Conservation (phyloP, 2,329 filamentous ascomycete genomes). For the Xylaria sp. region DNA sequence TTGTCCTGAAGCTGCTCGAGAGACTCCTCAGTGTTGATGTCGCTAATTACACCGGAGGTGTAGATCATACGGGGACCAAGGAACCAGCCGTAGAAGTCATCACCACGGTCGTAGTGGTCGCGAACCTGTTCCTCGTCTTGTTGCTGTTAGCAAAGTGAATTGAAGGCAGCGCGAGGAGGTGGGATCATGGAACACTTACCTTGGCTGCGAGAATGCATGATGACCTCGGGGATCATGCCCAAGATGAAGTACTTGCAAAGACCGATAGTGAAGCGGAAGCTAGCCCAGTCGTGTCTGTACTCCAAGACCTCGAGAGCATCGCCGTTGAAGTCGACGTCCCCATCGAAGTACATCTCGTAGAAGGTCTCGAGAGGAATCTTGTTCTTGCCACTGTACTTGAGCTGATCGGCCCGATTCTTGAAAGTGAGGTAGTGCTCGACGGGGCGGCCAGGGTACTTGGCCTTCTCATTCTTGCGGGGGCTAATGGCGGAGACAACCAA, state of each 20-base stretch:
- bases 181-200: constrained; percentile 42
- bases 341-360: constrained; percentile 96
- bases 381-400: constrained; percentile 69
- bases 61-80: constrained; percentile 98
- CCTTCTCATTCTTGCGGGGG: constrained; percentile 90
- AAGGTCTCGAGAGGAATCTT: constrained; percentile 91
- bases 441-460: constrained; percentile 74
- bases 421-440: constrained; percentile 89
- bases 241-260: constrained; percentile 86
- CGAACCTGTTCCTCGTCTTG: constrained; percentile 94
- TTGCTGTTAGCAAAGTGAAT: constrained; percentile 12
- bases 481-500: constrained; percentile 70
- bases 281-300: constrained; percentile 95
- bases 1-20: constrained; percentile 97
- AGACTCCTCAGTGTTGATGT: constrained; percentile 79
- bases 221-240: constrained; percentile 80
- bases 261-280: constrained; percentile 80
- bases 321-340: constrained; percentile 91
- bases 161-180: too few species aligned
- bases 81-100: constrained; percentile 99
- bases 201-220: constrained; percentile 88
- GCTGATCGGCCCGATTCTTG: constrained; percentile 56
- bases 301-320: constrained; percentile 85
- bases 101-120: constrained; percentile 94
- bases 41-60: constrained; percentile 89